These are phyloP conservation scores for Penicillium sp. DNA, from an alignment of 2,329 filamentous ascomycete species.

Conservation along the genomic window DNA sequence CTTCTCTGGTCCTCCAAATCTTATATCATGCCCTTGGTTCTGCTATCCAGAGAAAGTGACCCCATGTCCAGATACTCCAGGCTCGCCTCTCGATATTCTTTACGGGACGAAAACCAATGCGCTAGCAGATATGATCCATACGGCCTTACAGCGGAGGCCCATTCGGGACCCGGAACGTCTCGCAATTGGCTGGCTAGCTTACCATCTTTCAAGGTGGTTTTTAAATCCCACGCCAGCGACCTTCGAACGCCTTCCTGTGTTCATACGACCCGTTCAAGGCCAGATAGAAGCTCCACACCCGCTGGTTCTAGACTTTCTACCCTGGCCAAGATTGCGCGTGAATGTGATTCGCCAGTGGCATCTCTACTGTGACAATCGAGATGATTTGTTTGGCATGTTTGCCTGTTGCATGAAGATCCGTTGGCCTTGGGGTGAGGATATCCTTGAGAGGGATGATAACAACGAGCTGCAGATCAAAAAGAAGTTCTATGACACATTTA, in stretches of 20 bases:
- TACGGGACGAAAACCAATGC: conserved; percentile 29
- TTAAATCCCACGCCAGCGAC: conserved; percentile 21
- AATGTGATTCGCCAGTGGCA: conserved; percentile 28
- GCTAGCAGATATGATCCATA: conserved; percentile 28
- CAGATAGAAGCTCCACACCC: conserved; percentile 25
- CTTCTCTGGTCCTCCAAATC: conserved; percentile 6
- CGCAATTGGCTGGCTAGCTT: conserved; percentile 22
- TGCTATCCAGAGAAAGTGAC: conserved; percentile 20
- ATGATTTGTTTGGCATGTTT: conserved; percentile 17
- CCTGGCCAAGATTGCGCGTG: conserved; percentile 25
- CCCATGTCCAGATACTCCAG: conserved; percentile 18
- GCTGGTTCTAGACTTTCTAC: conserved; percentile 19
- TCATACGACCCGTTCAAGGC: conserved; percentile 18
- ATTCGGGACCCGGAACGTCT: conserved; percentile 28
- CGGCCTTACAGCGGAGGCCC: conserved; percentile 18
- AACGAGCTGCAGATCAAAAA: conserved; percentile 21
- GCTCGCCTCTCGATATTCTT: conserved; percentile 28
- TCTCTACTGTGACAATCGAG: conserved; percentile 15
- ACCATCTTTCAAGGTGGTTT: conserved; percentile 27
- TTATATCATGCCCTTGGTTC: conserved; percentile 17
- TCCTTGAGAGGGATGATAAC: conserved; percentile 22
- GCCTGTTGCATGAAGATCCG: conserved; percentile 26
- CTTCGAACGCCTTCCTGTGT: conserved; percentile 20
- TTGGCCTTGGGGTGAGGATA: conserved; percentile 27
- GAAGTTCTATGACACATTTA: conserved; percentile 22